These are phyloP conservation scores for Beauveria bassiana DNA, from an alignment of 2,329 filamentous ascomycete species.

Conservation along the genomic window DNA sequence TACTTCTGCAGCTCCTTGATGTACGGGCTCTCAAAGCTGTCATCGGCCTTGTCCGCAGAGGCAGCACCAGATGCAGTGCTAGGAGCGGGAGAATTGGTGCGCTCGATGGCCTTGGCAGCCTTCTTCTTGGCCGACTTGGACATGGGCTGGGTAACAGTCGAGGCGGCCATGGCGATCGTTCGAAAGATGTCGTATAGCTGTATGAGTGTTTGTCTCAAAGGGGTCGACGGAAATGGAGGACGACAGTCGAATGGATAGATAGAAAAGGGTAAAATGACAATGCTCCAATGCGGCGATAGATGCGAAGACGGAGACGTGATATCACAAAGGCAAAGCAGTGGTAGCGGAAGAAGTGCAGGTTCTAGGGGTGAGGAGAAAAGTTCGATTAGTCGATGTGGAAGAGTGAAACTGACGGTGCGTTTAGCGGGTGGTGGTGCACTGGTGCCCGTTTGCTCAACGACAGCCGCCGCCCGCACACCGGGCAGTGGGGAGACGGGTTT, in stretches of 20 bases:
- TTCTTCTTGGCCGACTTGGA: conserved; percentile 65
- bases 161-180: conserved; percentile 47
- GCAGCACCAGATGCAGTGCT: conserved; percentile 37
- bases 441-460: conserved; percentile 9
- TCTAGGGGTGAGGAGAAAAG: conserved; percentile 3
- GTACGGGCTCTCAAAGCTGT: conserved; percentile 63
- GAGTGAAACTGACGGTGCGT: conserved; percentile 3
- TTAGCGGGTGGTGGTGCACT: neutral
- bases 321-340: conserved; percentile 12
- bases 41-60: conserved; percentile 51
- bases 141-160: conserved; percentile 47
- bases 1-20: conserved; percentile 89
- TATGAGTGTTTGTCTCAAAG: conserved; percentile 3
- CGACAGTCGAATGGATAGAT: neutral
- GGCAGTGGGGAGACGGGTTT: conserved; percentile 7
- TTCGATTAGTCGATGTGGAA: conserved; percentile 4
- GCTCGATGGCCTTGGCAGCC: conserved; percentile 41
- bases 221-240: neutral
- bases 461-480: neutral
- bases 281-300: neutral
- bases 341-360: neutral
- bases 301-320: conserved; percentile 9
- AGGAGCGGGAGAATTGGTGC: conserved; percentile 48
- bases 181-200: neutral
- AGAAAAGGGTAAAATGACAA: neutral